A percentile compares a stretch with the other conserved stretches of the same genome.
phyloP scores from a whole-genome alignment of 1,284 basidiomycete species.

The Sporisorium iseilematis-ciliati region DNA sequence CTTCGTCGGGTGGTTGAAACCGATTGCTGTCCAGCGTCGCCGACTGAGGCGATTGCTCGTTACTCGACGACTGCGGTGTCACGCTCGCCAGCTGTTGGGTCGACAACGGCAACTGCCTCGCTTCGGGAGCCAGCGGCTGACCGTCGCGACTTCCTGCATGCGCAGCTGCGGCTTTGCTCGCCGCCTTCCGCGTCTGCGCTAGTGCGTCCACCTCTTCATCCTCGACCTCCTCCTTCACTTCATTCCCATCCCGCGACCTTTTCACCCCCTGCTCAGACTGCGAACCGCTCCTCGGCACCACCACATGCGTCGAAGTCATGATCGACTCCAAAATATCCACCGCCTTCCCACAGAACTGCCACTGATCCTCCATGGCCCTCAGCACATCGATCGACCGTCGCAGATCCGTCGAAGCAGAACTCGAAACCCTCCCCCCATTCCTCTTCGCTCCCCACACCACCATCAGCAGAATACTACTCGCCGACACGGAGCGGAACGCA shows the following conservation, averaged over 20 bases:
- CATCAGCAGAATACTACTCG: constrained; percentile 53
- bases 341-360: constrained; percentile 52
- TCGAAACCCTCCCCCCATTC: constrained; percentile 51
- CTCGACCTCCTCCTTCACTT: constrained; percentile 19
- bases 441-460: constrained; percentile 58
- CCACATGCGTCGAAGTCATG: constrained; percentile 43
- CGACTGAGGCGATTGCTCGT: constrained; percentile 36
- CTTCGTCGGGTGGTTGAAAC: not conserved
- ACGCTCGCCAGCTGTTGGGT: constrained; percentile 45
- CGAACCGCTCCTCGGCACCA: constrained; percentile 15
- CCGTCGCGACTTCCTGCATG: constrained; percentile 11
- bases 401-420: constrained; percentile 54
- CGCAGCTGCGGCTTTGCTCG: constrained; percentile 10
- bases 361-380: constrained; percentile 47
- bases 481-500: constrained; percentile 38
- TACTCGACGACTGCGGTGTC: constrained; percentile 19
- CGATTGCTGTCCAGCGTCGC: constrained; percentile 1
- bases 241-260: constrained; percentile 26
- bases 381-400: constrained; percentile 55
- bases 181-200: not conserved
- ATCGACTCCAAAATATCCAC: constrained; percentile 50
- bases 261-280: constrained; percentile 45
- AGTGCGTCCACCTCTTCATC: not conserved
- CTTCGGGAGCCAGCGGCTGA: constrained; percentile 28
- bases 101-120: constrained; percentile 43